Percentiles rank a stretch among this genome's conserved stretches.
These are phyloP conservation scores for Saccharum officinarum DNA, from an alignment of 176 grass and related monocot species.

Conservation along the genomic window DNA sequence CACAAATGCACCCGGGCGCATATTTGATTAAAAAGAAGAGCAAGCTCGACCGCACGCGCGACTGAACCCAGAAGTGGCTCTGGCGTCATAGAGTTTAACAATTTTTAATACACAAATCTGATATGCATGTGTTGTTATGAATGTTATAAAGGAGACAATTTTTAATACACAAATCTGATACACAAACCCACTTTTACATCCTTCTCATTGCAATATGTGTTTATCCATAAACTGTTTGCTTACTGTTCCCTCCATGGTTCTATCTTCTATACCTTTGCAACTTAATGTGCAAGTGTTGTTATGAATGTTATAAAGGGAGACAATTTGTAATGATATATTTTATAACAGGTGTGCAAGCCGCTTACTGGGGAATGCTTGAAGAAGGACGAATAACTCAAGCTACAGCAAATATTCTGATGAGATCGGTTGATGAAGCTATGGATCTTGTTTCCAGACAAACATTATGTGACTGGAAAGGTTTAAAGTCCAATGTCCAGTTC, in stretches of 20 bases:
- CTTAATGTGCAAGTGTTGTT: not conserved
- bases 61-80: too few relatives aligned
- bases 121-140: too few relatives aligned
- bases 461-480: conserved; percentile 84
- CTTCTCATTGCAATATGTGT: conserved; percentile 2
- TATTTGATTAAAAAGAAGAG: not conserved
- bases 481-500: conserved; percentile 76
- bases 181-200: not conserved
- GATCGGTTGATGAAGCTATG: conserved; percentile 97
- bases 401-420: conserved; percentile 84
- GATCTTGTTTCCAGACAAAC: conserved; percentile 67
- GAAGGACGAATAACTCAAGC: conserved; percentile 89
- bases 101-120: too few relatives aligned
- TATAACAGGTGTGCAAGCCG: conserved; percentile 76
- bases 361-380: conserved; percentile 98
- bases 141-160: too few relatives aligned
- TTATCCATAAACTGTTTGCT: not conserved
- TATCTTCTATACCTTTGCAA: not conserved
- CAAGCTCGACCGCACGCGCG: not conserved
- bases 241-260: not conserved
- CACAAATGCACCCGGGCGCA: not conserved
- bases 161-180: too few relatives aligned
- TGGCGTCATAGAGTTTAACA: too few relatives aligned
- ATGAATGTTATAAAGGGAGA: not conserved
- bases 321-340: conserved; percentile 3